phyloP scores from a whole-genome alignment of 331 rosid species.

The Phaseolus coccineus region DNA sequence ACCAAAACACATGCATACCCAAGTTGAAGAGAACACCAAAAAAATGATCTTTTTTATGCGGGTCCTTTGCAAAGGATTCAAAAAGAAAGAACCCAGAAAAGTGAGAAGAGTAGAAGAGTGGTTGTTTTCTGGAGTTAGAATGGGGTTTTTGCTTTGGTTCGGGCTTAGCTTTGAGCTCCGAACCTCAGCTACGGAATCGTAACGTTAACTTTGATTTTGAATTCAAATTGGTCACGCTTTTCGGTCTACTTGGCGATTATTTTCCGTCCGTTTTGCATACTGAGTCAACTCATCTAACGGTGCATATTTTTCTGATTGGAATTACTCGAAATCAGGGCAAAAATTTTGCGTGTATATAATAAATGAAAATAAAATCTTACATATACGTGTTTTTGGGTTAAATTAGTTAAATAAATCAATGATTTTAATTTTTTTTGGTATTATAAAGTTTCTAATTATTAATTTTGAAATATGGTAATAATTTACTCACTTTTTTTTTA shows the following conservation, averaged over 20 bases:
- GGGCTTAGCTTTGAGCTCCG: constrained; percentile 36
- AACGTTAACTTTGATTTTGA: constrained; percentile 47
- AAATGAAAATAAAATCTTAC: not conserved
- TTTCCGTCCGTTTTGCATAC: not conserved
- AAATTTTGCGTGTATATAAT: not conserved
- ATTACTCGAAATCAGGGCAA: constrained; percentile 14
- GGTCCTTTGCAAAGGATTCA: constrained; percentile 19
- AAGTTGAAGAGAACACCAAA: constrained; percentile 28
- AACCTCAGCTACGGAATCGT: constrained; percentile 46
- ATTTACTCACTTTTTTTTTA: not conserved
- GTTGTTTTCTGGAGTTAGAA: constrained; percentile 31
- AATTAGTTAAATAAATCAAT: not conserved
- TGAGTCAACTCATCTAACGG: constrained; percentile 27
- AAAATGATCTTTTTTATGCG: constrained; percentile 13
- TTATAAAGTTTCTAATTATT: not conserved
- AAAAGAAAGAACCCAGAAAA: constrained; percentile 11
- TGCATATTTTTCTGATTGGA: not conserved
- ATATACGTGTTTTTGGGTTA: not conserved
- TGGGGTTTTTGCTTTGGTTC: constrained; percentile 28
- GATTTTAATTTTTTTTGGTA: not conserved
- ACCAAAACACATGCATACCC: not conserved
- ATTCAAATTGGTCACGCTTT: constrained; percentile 50
- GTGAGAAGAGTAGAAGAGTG: constrained; percentile 16
- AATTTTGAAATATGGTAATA: not conserved
- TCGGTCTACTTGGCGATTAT: constrained; percentile 3